Conservation (phyloP, 2,329 filamentous ascomycete genomes). For the Trichoderma brevicompactum region DNA sequence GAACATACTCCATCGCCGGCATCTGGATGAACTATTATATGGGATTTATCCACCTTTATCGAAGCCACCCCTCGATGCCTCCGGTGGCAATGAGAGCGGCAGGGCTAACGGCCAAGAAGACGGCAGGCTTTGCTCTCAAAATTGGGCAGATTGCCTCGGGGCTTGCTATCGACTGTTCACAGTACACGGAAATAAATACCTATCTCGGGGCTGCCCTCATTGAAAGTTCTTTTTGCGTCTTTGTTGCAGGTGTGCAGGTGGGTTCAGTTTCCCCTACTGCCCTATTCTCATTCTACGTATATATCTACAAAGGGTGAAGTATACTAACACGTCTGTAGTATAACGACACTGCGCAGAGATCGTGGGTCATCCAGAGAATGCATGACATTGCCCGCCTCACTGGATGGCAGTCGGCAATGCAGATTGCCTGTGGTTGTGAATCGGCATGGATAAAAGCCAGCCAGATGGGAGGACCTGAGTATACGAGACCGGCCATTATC, state of each 20-base stretch:
- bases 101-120: slow-evolving; percentile 73
- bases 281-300: background rate
- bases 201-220: slow-evolving; percentile 79
- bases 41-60: slow-evolving; percentile 78
- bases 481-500: slow-evolving; percentile 55
- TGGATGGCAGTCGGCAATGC: slow-evolving; percentile 82
- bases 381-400: slow-evolving; percentile 77
- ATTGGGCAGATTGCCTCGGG: slow-evolving; percentile 83
- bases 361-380: slow-evolving; percentile 76
- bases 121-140: slow-evolving; percentile 69
- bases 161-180: slow-evolving; percentile 59
- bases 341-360: slow-evolving; percentile 70
- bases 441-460: slow-evolving; percentile 79
- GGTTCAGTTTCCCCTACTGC: slow-evolving; percentile 26
- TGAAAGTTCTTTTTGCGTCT: slow-evolving; percentile 80
- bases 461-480: slow-evolving; percentile 74
- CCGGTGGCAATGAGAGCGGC: slow-evolving; percentile 88
- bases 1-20: slow-evolving; percentile 83
- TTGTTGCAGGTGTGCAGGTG: slow-evolving; percentile 81
- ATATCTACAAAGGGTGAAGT: background rate
- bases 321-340: slow-evolving; percentile 56
- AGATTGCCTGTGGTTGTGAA: slow-evolving; percentile 85
- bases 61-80: slow-evolving; percentile 87
- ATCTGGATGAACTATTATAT: slow-evolving; percentile 90
- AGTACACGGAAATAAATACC: slow-evolving; percentile 68